Conservation (phyloP, 345 rosid species). For the Citrus medica region DNA sequence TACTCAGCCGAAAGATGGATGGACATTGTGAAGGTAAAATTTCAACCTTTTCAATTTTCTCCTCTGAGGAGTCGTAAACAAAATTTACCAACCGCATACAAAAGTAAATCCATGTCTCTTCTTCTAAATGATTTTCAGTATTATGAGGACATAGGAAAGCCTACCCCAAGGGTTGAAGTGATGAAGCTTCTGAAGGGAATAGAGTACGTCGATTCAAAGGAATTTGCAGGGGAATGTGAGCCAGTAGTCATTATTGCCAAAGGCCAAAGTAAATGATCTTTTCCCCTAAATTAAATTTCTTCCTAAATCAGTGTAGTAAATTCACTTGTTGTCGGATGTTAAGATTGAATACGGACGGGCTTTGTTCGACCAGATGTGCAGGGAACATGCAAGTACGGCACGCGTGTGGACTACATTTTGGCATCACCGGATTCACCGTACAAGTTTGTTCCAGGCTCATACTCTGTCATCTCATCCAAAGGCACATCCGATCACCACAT, state of each 20-base stretch:
- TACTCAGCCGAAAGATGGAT: conserved; percentile 83
- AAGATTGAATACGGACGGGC: not conserved
- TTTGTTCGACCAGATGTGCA: conserved; percentile 57
- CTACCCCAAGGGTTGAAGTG: conserved; percentile 73
- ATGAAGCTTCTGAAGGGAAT: conserved; percentile 58
- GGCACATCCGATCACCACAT: conserved; percentile 97
- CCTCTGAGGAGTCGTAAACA: not conserved
- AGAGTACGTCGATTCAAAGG: conserved; percentile 70
- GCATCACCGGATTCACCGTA: conserved; percentile 62
- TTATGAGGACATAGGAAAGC: conserved; percentile 84
- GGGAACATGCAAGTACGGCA: conserved; percentile 96
- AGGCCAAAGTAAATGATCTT: conserved; percentile 65
- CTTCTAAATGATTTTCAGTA: conserved; percentile 40
- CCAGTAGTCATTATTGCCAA: conserved; percentile 93
- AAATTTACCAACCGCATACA: not conserved
- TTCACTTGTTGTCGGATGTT: not conserved
- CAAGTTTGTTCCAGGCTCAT: conserved; percentile 71
- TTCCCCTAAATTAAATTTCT: not conserved
- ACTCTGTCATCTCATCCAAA: conserved; percentile 80
- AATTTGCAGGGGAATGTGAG: conserved; percentile 81
- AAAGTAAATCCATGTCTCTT: not conserved
- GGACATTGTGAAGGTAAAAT: conserved; percentile 72
- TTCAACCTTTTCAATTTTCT: not conserved
- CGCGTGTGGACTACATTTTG: conserved; percentile 75
- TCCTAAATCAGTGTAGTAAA: not conserved